Evolutionary conservation across 1,139 yeast genomes (phyloP).

Genomic region (Taiozyma sp.): DNA sequence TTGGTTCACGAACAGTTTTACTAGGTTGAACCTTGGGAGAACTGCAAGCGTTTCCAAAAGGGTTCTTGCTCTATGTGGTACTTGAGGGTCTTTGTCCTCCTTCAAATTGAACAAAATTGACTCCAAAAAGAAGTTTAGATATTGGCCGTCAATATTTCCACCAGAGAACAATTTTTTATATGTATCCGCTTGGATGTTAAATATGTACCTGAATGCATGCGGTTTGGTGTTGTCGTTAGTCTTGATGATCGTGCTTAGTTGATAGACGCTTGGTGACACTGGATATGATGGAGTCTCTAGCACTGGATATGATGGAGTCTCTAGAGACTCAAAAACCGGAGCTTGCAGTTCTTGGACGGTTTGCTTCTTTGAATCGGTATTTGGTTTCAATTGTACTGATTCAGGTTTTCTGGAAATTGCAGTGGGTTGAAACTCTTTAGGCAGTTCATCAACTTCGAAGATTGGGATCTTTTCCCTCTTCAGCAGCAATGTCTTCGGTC

Average conservation of each 20-base stretch:
- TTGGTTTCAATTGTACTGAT: not conserved
- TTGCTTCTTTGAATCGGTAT: not conserved
- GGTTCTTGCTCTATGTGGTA: not conserved
- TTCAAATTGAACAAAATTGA: slow-evolving; percentile 29
- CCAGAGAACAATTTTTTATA: slow-evolving; percentile 34
- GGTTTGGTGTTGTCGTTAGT: slow-evolving; percentile 16
- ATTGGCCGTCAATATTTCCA: slow-evolving; percentile 56
- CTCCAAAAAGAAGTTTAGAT: slow-evolving; percentile 48
- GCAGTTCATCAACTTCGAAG: slow-evolving; percentile 42
- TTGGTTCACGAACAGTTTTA: slow-evolving; percentile 8
- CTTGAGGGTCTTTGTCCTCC: not conserved
- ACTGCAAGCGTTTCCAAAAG: slow-evolving; percentile 7
- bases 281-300: slow-evolving; percentile 11
- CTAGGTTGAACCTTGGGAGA: slow-evolving; percentile 12
- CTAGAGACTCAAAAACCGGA: not conserved
- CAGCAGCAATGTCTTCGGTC: slow-evolving; percentile 11
- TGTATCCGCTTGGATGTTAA: slow-evolving; percentile 29
- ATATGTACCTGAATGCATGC: slow-evolving; percentile 38
- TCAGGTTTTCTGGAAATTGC: not conserved
- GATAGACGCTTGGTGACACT: slow-evolving; percentile 15
- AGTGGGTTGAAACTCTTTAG: slow-evolving; percentile 30
- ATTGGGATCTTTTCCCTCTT: slow-evolving; percentile 31
- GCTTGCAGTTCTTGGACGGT: not conserved
- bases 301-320: too few species aligned
- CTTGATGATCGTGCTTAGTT: slow-evolving; percentile 17